Base-by-base conservation (phyloP, 78 protist species). In the Acrasis kona region DNA sequence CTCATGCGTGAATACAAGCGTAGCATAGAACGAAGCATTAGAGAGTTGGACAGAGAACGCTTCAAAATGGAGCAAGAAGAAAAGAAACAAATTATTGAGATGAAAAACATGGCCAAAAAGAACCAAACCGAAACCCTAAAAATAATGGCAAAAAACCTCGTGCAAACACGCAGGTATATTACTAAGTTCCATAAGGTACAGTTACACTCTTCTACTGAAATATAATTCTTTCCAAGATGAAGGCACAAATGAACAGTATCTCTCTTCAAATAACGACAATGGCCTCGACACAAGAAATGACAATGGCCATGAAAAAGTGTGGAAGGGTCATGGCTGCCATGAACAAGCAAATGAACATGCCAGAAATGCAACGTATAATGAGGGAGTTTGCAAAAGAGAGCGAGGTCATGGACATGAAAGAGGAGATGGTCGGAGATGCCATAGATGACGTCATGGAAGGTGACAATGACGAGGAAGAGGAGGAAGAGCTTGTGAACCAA, bases 121-220 rank as follows among this genome's bases (percentile, higher is more conserved):
- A 91, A 92, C 27, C 95, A 94, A 71, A 86, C 76, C 84, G 86
- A 83, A 5, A 70, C 91, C 6, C 90, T 83, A 37, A 76, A 85
- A 61, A 80, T 96, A 69, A 90, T 89, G 92, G 97, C 99, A 29
- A 93, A 92, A 76, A 97, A 96, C 73, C 69, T 96, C 3, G 99
- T 96, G 6, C 84, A 97, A 29, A 91, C 95, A 3, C 74, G 96
- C 37, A 68, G 61, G 27, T 80, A 87, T 34, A 34, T 84, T 39
- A 66, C 84, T 75, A 84, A 88, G 91, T 77, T 95, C 32, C 80
- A n/a, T n/a, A n/a, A n/a, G n/a, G n/a, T n/a, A n/a, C n/a, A n/a
- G n/a, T n/a, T n/a, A n/a, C n/a, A n/a, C n/a, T n/a, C n/a, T n/a
- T n/a, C n/a, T n/a, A n/a, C n/a, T n/a, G n/a, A n/a, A n/a, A n/a